Evolutionary conservation across 768 basidiomycete species (phyloP).

Genomic region (Exsudoporus frostii): DNA sequence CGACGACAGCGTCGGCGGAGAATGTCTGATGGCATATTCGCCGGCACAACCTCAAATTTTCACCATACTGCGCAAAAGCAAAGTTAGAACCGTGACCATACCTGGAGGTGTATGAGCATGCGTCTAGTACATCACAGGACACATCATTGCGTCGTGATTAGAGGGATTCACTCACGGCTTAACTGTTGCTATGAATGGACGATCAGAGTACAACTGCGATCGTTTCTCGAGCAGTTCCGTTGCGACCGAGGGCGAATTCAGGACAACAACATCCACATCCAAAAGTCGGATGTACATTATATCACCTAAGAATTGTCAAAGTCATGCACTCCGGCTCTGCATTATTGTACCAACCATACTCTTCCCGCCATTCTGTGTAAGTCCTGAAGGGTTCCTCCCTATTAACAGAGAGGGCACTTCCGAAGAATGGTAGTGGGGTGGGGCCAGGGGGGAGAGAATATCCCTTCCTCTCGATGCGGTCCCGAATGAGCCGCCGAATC

Average conservation of each 20-base stretch:
- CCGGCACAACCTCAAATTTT: conserved; percentile 9
- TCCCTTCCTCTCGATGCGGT: conserved; percentile 10
- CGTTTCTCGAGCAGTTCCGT: conserved; percentile 47
- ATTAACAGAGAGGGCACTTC: conserved; percentile 17
- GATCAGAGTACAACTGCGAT: conserved; percentile 47
- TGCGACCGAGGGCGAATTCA: conserved; percentile 42
- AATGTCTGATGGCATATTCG: conserved; percentile 18
- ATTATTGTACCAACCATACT: conserved; percentile 11
- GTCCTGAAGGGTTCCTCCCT: conserved; percentile 12
- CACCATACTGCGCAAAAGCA: conserved; percentile 10
- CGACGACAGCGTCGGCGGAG: not conserved
- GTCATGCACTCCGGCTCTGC: not conserved
- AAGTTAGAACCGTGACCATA: conserved; percentile 17
- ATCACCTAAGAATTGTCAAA: conserved; percentile 30
- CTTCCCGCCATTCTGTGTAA: conserved; percentile 17
- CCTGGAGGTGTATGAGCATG: not conserved
- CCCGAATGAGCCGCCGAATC: conserved; percentile 1
- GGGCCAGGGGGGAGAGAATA: conserved; percentile 21
- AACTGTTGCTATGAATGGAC: conserved; percentile 35
- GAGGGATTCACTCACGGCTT: conserved; percentile 11
- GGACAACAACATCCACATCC: conserved; percentile 42
- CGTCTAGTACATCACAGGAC: not conserved
- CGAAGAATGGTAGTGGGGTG: conserved; percentile 17
- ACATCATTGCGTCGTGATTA: not conserved
- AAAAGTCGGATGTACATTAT: conserved; percentile 49